Percentiles rank a stretch among this genome's conserved stretches.
phyloP scores from a whole-genome alignment of 2,329 filamentous ascomycete genomes.

The Ceratocystis cacaofunesta region DNA sequence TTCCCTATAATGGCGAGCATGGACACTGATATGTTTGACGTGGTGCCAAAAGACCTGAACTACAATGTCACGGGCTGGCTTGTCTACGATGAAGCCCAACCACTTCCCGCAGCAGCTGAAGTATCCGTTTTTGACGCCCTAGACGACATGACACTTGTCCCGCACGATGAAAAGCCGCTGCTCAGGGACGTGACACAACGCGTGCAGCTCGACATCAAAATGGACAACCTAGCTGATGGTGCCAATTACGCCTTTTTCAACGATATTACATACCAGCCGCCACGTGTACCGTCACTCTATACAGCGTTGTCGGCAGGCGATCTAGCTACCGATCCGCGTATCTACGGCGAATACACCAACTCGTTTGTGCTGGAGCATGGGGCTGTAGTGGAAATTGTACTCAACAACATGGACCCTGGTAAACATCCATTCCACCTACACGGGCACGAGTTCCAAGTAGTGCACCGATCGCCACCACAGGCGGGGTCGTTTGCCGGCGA shows the following conservation, averaged over 20 bases:
- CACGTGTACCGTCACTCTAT: conserved; percentile 69
- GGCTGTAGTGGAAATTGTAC: conserved; percentile 54
- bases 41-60: conserved; percentile 51
- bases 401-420: conserved; percentile 61
- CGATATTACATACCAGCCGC: conserved; percentile 57
- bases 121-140: conserved; percentile 47
- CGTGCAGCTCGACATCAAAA: conserved; percentile 49
- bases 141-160: conserved; percentile 59
- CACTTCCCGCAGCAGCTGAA: conserved; percentile 35
- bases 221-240: conserved; percentile 47
- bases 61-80: conserved; percentile 54
- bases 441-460: conserved; percentile 57
- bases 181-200: conserved; percentile 46
- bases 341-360: conserved; percentile 55
- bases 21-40: conserved; percentile 52
- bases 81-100: conserved; percentile 36
- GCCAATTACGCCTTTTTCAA: conserved; percentile 54
- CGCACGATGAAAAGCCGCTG: conserved; percentile 48
- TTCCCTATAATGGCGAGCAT: conserved; percentile 55
- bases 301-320: conserved; percentile 52
- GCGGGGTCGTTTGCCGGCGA: conserved; percentile 39
- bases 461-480: conserved; percentile 45
- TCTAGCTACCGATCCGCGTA: conserved; percentile 37
- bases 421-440: conserved; percentile 69
- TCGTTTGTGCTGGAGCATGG: conserved; percentile 52